These are phyloP conservation scores for Ceriops tagal DNA, from an alignment of 345 rosid genomes.

Conservation along the genomic window DNA sequence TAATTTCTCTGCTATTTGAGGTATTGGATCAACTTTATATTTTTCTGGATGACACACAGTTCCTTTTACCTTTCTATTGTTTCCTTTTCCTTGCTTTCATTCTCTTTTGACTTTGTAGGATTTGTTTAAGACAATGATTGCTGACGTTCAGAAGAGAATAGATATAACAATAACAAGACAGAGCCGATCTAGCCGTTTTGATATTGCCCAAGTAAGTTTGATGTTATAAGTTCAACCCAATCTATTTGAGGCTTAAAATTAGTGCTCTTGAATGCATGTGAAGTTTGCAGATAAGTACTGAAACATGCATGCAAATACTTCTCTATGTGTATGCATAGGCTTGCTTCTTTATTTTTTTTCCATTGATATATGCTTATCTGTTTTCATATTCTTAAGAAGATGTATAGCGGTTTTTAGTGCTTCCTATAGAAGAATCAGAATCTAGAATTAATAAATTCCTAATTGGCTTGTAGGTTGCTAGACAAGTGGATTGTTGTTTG, in stretches of 20 bases:
- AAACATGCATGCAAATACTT: not conserved
- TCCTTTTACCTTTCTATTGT: slow-evolving; percentile 2
- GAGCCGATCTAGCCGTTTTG: slow-evolving; percentile 57
- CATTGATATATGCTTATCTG: not conserved
- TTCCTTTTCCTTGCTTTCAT: not conserved
- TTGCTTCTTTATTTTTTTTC: slow-evolving; percentile 1
- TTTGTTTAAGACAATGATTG: slow-evolving; percentile 76
- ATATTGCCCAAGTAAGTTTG: slow-evolving; percentile 61
- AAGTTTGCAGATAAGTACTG: not conserved
- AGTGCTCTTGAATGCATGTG: not conserved
- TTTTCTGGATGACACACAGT: not conserved
- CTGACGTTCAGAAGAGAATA: slow-evolving; percentile 44
- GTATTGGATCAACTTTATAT: slow-evolving; percentile 35
- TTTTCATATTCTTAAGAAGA: too few species aligned
- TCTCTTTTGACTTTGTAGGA: slow-evolving; percentile 42
- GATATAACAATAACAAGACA: slow-evolving; percentile 41
- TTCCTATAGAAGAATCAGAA: too few species aligned
- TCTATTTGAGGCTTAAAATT: not conserved
- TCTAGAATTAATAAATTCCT: too few species aligned
- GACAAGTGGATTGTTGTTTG: too few species aligned
- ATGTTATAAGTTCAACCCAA: not conserved
- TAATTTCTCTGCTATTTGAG: slow-evolving; percentile 92
- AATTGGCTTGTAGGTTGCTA: too few species aligned
- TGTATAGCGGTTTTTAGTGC: too few species aligned
- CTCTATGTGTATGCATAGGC: not conserved